Percentiles rank a stretch among this genome's conserved stretches.
phyloP scores from a whole-genome alignment of 1,284 basidiomycete species.

The Macrocystidia cucumis region DNA sequence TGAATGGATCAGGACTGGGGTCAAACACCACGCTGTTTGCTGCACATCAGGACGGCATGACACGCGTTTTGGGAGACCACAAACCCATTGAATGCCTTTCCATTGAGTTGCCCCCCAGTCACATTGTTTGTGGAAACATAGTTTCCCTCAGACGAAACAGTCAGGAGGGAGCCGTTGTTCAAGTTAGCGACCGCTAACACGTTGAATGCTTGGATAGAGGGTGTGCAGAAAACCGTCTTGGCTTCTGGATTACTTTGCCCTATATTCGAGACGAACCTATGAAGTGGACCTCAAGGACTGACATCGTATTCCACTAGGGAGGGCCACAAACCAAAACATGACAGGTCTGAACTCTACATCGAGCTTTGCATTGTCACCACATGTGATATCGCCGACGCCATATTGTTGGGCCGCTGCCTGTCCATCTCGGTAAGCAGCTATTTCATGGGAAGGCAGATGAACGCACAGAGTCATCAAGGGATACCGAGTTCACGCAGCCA shows the following conservation, averaged over 20 bases:
- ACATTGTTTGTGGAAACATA: slow-evolving; percentile 38
- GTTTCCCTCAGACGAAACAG: slow-evolving; percentile 23
- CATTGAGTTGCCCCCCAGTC: slow-evolving; percentile 31
- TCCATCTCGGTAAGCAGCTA: not conserved
- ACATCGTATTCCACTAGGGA: not conserved
- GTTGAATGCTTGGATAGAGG: slow-evolving; percentile 34
- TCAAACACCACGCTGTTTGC: slow-evolving; percentile 34
- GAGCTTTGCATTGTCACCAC: slow-evolving; percentile 22
- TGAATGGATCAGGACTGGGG: slow-evolving; percentile 28
- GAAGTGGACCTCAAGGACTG: slow-evolving; percentile 2
- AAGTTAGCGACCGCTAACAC: slow-evolving; percentile 37
- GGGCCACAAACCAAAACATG: slow-evolving; percentile 48
- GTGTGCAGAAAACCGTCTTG: slow-evolving; percentile 47
- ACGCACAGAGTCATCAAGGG: slow-evolving; percentile 28
- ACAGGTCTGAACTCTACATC: slow-evolving; percentile 40
- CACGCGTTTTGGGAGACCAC: slow-evolving; percentile 9
- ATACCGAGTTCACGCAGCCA: slow-evolving; percentile 31
- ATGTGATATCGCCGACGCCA: slow-evolving; percentile 32
- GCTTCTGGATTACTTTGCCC: slow-evolving; percentile 26
- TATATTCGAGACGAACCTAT: slow-evolving; percentile 29
- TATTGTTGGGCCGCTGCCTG: slow-evolving; percentile 36
- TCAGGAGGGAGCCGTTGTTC: slow-evolving; percentile 28
- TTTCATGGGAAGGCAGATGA: not conserved
- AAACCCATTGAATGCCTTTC: slow-evolving; percentile 50
- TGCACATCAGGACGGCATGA: not conserved